Base-by-base conservation (phyloP, 495 filamentous ascomycete genomes). In the Umbilicaria muhlenbergii region DNA sequence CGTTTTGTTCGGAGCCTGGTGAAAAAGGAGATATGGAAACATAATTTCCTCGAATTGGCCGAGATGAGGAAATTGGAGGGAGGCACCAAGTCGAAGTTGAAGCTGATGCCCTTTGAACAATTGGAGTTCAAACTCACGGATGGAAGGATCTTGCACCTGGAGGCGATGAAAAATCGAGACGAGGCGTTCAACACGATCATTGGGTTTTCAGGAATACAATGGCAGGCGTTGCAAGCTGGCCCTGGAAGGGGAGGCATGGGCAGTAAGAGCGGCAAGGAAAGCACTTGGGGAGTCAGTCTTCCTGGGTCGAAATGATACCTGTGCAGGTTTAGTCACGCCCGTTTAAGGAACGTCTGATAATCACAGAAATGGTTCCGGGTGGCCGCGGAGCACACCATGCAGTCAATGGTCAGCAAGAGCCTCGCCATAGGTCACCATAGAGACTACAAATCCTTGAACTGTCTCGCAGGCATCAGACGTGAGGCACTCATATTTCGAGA, bases 151-250 rank as follows among this genome's bases (percentile, higher is more conserved):
- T 33, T 52, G 15, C 18, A 32, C 13, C 3, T 59, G 16, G 51
- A 58, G 16, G 56, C 42, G 4, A 48, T 57, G 48, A 54, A 49
- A 32, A 49, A 58, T 32, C 50, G 62, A 35, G 58, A 66, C 45
- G 55, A 63, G 44, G 57, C 55, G 10, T 66, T 66, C 36, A 62
- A 62, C 43, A 50, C 53, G 10, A 48, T 65, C 14, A 51, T 65
- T 35, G 63, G 55, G 13, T 55, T 60, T 46, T 59, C 57, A 8
- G 55, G 55, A 2, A 36, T 58, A 33, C 49, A 55, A 35, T 56
- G 50, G 50, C 53, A 56, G 41, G 44, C 44, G 33, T 17, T 54
- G 24, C 49, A 55, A 42, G 39, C 45, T 28, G 24, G 24, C 3
- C 24, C 24, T 28, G 24, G 24, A 28, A 28, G 24, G 8, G 24